Evolutionary conservation across 2,329 filamentous ascomycete genomes (phyloP).

Genomic region (Fusarium xyrophilum): DNA sequence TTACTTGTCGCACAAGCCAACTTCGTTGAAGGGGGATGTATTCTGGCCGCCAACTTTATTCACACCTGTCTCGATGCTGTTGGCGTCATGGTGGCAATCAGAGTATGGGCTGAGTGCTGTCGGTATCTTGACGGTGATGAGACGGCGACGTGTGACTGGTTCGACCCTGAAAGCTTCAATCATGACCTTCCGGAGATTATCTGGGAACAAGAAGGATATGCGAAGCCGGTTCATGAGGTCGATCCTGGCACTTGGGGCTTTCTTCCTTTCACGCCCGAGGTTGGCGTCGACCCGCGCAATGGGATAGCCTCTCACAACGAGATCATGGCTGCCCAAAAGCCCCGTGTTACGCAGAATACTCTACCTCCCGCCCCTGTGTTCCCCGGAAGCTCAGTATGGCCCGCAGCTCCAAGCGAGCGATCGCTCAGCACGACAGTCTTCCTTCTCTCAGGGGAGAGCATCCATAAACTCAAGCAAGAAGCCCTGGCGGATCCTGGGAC

Average conservation of each 20-base stretch:
- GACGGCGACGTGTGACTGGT: slow-evolving; percentile 1
- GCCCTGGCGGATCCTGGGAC: background rate
- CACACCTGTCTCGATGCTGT: slow-evolving; percentile 5
- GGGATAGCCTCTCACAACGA: background rate
- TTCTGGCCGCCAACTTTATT: slow-evolving; percentile 1
- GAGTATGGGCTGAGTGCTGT: slow-evolving; percentile 9
- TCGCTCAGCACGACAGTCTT: background rate
- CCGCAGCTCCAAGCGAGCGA: background rate
- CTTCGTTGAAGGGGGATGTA: background rate
- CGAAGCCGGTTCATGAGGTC: background rate
- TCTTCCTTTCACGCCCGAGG: background rate
- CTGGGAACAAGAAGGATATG: slow-evolving; percentile 2
- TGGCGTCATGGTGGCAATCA: background rate
- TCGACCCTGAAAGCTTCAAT: background rate
- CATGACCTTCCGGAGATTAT: slow-evolving; percentile 1
- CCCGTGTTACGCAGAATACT: background rate
- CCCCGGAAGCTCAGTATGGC: background rate
- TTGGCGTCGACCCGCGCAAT: background rate
- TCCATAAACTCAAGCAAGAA: slow-evolving; percentile 6
- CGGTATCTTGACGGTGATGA: background rate
- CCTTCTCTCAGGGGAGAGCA: slow-evolving; percentile 1
- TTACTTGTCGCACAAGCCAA: slow-evolving; percentile 5
- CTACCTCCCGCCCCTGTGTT: background rate
- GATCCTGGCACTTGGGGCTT: background rate
- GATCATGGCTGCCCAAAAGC: background rate